Evolutionary conservation across 768 basidiomycete genomes (phyloP), one percentile per base, ranked within the genome.

Genomic region (Tricholoma flavovirens): DNA sequence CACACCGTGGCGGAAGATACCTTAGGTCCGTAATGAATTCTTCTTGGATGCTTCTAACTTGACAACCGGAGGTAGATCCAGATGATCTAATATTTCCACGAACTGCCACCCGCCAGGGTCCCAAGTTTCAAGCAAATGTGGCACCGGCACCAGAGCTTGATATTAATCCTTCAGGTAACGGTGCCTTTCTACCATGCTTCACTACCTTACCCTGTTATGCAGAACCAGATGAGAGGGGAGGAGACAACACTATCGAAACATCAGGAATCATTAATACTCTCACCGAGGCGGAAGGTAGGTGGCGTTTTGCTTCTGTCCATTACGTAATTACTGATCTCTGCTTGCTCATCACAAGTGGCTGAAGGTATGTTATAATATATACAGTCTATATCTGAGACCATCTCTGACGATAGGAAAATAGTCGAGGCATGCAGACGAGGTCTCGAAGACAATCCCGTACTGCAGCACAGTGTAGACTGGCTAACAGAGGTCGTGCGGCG

Each of bases 61-160:
- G 51, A 55, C 15, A 49, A 40, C 68, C 49, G 42, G 38, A 26
- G 50, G 60, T 69, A 94, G 96, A 98, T 77, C 85, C 92, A 48
- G 93, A 99, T 70, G 96, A 99, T 74, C 83, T 93, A 57, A 96
- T 98, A 68, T 98, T 94, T 69, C 95, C 96, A 57, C 87, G 93
- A 56, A 87, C 93, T 12, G 88, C 91, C 6, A 95, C 91, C 21
- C 86, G 95, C n/a, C 80, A 93, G 35, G 93, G 94, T 14, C 80
- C 84, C 38, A 93, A 90, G 66, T 98, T 82, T 66, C 94, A 98
- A 70, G 88, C 79, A 43, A 76, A 65, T 59, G 83, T 83, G 14
- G 83, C 78, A 48, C 62, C 71, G 24, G 74, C 71, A 5, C 77
- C 79, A 51, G 77, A 79, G 57, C 62, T 67, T 43, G 68, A 66